These are phyloP conservation scores for Talaromyces verruculosus DNA, from an alignment of 2,329 filamentous ascomycete genomes.

Conservation along the genomic window DNA sequence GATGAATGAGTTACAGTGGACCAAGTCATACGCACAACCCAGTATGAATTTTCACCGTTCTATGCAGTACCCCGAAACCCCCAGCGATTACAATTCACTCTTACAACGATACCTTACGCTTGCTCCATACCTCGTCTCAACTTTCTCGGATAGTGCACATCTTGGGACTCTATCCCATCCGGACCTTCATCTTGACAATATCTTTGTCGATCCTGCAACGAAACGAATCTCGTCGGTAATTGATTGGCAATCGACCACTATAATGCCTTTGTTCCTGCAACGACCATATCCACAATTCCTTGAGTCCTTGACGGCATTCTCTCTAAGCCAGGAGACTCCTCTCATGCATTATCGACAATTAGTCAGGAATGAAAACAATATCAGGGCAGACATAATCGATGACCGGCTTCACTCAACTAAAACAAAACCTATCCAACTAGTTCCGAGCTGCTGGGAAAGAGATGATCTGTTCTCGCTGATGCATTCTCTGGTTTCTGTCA, in stretches of 20 bases:
- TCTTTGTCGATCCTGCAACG: conserved; percentile 27
- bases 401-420: conserved; percentile 17
- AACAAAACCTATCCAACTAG: conserved; percentile 19
- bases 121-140: conserved; percentile 14
- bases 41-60: conserved; percentile 25
- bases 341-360: conserved; percentile 16
- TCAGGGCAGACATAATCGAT: conserved; percentile 11
- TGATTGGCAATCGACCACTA: conserved; percentile 24
- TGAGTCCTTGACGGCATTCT: conserved; percentile 12
- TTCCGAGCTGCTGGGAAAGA: conserved; percentile 24
- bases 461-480: conserved; percentile 26
- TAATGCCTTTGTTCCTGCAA: conserved; percentile 22
- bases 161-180: conserved; percentile 23
- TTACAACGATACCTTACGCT: conserved; percentile 18
- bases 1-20: conserved; percentile 23
- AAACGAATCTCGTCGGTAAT: conserved; percentile 21
- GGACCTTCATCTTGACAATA: conserved; percentile 29
- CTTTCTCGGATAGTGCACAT: conserved; percentile 12
- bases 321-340: not conserved
- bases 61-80: conserved; percentile 19
- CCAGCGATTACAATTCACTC: conserved; percentile 21
- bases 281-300: conserved; percentile 23
- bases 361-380: conserved; percentile 17
- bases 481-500: conserved; percentile 23
- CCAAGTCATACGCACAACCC: conserved; percentile 20